Evolutionary conservation across 2,329 filamentous ascomycete species (phyloP).

Genomic region (Orbilia quercus): DNA sequence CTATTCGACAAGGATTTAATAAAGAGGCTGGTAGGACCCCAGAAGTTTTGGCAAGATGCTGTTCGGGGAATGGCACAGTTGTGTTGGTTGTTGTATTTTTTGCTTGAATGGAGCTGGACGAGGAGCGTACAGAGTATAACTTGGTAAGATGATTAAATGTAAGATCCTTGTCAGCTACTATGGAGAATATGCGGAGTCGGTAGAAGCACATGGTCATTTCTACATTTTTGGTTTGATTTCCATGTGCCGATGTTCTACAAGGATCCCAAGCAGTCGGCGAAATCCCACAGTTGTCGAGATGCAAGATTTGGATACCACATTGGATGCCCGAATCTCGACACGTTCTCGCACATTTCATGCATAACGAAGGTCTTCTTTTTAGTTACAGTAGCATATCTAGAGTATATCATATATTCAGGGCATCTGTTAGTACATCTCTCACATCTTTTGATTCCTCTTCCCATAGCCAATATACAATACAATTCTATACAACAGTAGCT

Average conservation of each 20-base stretch:
- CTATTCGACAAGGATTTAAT: background rate
- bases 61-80: background rate
- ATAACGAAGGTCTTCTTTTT: background rate
- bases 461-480: too few relatives aligned
- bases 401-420: too few relatives aligned
- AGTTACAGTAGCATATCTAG: background rate
- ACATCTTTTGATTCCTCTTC: too few relatives aligned
- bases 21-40: slow-evolving; percentile 3
- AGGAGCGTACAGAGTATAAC: slow-evolving; percentile 3
- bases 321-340: slow-evolving; percentile 7
- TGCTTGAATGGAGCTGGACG: background rate
- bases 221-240: background rate
- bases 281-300: background rate
- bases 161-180: background rate
- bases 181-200: background rate
- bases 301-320: background rate
- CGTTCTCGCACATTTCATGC: background rate
- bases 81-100: slow-evolving; percentile 40
- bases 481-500: too few relatives aligned
- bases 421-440: too few relatives aligned
- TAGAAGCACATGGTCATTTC: background rate
- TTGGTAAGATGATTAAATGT: background rate
- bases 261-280: background rate
- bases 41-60: background rate
- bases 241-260: background rate